Evolutionary conservation across 306 rosid species (phyloP).

Genomic region (Vigna nakashimae): DNA sequence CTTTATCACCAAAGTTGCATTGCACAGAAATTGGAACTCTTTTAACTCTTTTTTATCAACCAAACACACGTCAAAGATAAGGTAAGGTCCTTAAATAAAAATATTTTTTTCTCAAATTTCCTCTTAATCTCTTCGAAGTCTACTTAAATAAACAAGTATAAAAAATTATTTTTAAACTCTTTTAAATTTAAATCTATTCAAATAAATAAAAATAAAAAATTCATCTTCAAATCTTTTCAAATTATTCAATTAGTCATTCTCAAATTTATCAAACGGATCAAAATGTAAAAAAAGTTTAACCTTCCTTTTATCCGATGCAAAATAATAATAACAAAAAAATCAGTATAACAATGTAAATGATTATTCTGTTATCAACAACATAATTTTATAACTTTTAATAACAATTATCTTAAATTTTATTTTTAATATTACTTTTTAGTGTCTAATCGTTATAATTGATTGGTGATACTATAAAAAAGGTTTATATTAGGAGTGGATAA

Average conservation of each 20-base stretch:
- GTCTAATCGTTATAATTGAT: no score
- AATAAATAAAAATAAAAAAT: no score
- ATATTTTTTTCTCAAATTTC: no score
- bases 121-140: no score
- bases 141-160: rapidly evolving
- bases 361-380: not conserved
- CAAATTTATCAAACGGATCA: no score
- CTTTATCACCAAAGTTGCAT: not conserved
- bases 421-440: no score
- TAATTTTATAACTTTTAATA: no score
- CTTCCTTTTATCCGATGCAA: not conserved
- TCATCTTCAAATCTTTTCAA: no score
- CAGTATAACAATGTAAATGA: not conserved
- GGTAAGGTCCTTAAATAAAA: not conserved
- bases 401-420: no score
- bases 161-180: no score
- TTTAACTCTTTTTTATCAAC: not conserved
- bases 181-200: no score
- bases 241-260: rapidly evolving
- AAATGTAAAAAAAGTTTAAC: not conserved
- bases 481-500: not conserved
- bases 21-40: not conserved
- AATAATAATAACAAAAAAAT: not conserved
- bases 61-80: not conserved
- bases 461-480: no score